These are phyloP conservation scores for Phyllostachys edulis DNA, from an alignment of 176 grass and related monocot species.

Conservation along the genomic window DNA sequence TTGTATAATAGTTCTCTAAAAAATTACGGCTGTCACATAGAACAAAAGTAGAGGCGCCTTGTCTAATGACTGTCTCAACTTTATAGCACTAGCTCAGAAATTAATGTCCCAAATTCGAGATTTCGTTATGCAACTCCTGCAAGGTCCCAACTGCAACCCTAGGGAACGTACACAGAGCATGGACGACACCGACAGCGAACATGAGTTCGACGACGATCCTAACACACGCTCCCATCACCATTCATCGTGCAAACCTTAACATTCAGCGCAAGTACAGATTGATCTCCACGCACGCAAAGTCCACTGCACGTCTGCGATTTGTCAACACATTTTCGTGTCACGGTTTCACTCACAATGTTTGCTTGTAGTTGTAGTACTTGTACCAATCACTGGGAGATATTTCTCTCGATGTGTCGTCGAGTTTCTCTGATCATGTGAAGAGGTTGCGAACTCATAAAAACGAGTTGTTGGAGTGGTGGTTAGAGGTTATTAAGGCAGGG, in stretches of 20 bases:
- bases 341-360: neutral
- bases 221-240: neutral
- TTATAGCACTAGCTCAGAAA: neutral
- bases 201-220: neutral
- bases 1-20: neutral
- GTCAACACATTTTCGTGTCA: constrained; percentile 9
- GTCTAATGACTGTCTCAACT: neutral
- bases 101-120: neutral
- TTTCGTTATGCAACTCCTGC: neutral
- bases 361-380: neutral
- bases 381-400: neutral
- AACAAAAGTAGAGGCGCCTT: neutral
- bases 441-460: neutral
- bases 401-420: neutral
- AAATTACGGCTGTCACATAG: neutral
- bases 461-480: constrained; percentile 19
- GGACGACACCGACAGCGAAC: neutral
- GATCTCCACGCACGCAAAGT: neutral
- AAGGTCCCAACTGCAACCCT: neutral
- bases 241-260: neutral
- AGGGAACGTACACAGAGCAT: neutral
- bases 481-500: neutral
- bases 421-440: neutral
- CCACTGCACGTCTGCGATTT: neutral
- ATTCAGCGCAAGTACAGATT: neutral